These are phyloP conservation scores for Haematococcus lacustris DNA, from an alignment of 139 green algal species.

Conservation along the genomic window DNA sequence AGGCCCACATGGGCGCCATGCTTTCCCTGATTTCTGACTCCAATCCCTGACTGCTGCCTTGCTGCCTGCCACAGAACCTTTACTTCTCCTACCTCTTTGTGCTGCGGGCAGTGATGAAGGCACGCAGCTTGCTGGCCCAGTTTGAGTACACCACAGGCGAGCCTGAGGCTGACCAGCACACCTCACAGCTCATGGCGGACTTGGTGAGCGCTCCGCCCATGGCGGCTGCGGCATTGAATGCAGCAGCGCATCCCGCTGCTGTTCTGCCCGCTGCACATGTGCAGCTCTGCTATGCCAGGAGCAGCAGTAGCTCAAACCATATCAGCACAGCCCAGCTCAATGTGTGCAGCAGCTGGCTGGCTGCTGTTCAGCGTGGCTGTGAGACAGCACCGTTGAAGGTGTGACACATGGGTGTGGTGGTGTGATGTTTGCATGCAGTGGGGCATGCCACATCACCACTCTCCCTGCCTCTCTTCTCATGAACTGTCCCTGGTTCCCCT, in stretches of 20 bases:
- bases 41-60: no score
- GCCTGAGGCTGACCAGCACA: constrained; percentile 46
- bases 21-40: background rate
- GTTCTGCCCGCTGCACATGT: no score
- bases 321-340: background rate
- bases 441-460: no score
- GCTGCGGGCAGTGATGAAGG: constrained; percentile 76
- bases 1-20: no score
- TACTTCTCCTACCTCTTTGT: constrained; percentile 95
- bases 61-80: constrained; percentile 82
- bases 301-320: background rate
- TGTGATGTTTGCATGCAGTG: no score
- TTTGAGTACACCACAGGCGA: constrained; percentile 58
- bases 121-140: constrained; percentile 36
- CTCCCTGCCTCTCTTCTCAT: background rate
- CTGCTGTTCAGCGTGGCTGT: background rate
- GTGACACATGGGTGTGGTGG: background rate
- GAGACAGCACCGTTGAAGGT: background rate
- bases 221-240: no score
- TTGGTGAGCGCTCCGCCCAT: no score
- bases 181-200: constrained; percentile 4
- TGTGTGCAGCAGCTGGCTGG: background rate
- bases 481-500: background rate
- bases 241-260: no score
- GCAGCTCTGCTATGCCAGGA: background rate